Base-by-base conservation (phyloP, 2,329 filamentous ascomycete species). In the Alternaria gansuensis region DNA sequence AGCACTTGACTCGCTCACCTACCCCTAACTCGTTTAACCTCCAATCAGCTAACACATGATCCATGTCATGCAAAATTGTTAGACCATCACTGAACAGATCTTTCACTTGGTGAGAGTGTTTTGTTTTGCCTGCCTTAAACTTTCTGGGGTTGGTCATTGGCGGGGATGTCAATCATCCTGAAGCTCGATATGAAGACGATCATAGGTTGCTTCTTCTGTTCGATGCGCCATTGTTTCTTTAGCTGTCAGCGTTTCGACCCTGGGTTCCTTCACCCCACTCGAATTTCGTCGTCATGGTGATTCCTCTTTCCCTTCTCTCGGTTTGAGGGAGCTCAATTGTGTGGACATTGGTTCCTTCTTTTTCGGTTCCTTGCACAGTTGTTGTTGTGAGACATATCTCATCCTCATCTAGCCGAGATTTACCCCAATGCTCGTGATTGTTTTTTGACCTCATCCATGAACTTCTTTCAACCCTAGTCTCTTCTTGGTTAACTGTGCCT, bases 311-410 rank as follows among this genome's bases (percentile, higher is more conserved):
- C 2, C 62, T 63, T 14, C 52, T 14, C n/a, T 49, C 56, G 8
- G 46, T 40, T 2, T 40, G 39, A 11, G 37, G 17, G 14, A 17
- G 29, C 23, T 63, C 39, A 11, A 49, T 59, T 5, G 36, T n/a
- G 14, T 46, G 29, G 3, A 49, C 26, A 10, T 37, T 44, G 23
- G 31, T 45, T 5, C 14, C 48, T 14, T 46, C 31, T 7, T 60
- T 62, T 17, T 17, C 17, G 17, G 17, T 17, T 1, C 58, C 52
- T 51, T 57, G 60, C 36, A 60, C 53, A 17, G 51, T 65, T 8
- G 63, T 67, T 10, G 64, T 68, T 6, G 67, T 69, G 4, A 64
- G 40, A 37, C 64, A 67, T 51, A 67, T 64, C n/a, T 68, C 67
- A 48, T 69, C 65, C 2, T 68, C 66, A 41, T 69, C 68, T 5